Evolutionary conservation across 2,329 filamentous ascomycete species (phyloP).

Genomic region (Diplodia mutila): DNA sequence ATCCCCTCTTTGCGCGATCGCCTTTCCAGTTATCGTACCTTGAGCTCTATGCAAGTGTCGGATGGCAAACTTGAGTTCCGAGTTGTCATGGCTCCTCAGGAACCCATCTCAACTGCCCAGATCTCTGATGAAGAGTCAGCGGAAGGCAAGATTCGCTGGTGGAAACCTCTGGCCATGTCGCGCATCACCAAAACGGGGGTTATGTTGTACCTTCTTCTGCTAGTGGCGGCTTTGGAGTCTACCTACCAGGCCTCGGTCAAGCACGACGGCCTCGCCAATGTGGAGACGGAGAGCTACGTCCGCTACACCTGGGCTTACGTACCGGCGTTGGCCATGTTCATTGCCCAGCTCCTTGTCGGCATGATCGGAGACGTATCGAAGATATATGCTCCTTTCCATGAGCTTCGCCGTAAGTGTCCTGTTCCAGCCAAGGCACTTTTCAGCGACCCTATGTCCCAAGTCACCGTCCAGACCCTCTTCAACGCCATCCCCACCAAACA

Average conservation of each 20-base stretch:
- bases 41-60: neutral
- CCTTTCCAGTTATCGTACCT: neutral
- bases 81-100: neutral
- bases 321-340: neutral
- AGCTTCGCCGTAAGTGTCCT: neutral
- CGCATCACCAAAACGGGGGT: neutral
- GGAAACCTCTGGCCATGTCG: neutral
- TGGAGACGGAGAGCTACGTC: neutral
- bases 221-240: neutral
- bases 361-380: neutral
- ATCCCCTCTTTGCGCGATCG: neutral
- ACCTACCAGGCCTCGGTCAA: neutral
- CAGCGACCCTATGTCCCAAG: neutral
- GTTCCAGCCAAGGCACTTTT: neutral
- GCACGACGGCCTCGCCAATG: neutral
- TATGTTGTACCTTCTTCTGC: neutral
- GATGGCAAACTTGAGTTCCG: neutral
- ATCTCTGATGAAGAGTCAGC: neutral
- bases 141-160: neutral
- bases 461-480: neutral
- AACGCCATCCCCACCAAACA: neutral
- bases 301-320: neutral
- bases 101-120: neutral
- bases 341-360: neutral
- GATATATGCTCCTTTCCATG: neutral